Conservation (phyloP, 2,329 filamentous ascomycete genomes). For the Cytospora mali region DNA sequence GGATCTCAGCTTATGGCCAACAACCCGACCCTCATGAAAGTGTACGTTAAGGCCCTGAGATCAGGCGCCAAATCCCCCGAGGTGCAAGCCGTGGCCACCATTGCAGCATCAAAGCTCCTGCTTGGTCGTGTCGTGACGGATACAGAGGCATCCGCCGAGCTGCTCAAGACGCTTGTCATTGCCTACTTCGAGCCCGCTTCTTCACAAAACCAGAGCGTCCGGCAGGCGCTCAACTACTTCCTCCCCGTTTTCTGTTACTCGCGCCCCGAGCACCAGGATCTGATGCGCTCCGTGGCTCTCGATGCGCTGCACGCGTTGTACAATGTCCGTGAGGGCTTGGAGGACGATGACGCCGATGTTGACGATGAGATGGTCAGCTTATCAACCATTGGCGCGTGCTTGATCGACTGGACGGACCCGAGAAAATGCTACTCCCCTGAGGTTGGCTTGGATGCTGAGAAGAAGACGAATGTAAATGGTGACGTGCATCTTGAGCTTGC, state of each 20-base stretch:
- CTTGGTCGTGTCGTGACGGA: constrained; percentile 79
- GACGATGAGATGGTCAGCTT: constrained; percentile 79
- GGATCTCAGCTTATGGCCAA: constrained; percentile 73
- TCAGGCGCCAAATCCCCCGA: constrained; percentile 68
- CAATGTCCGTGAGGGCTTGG: constrained; percentile 70
- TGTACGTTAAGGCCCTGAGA: constrained; percentile 82
- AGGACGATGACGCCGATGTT: constrained; percentile 75
- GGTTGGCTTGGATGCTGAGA: constrained; percentile 56
- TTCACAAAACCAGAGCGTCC: constrained; percentile 75
- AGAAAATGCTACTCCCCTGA: constrained; percentile 68
- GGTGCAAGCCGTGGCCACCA: constrained; percentile 79
- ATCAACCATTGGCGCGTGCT: constrained; percentile 74
- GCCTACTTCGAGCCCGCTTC: constrained; percentile 90
- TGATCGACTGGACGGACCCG: constrained; percentile 95
- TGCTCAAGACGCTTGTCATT: constrained; percentile 83
- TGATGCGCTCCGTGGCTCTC: constrained; percentile 76
- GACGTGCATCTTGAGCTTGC: constrained; percentile 83
- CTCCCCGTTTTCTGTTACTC: constrained; percentile 93
- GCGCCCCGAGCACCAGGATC: constrained; percentile 75
- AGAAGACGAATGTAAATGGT: constrained; percentile 65
- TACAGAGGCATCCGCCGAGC: constrained; percentile 64
- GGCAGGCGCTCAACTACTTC: constrained; percentile 91
- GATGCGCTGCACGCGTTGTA: constrained; percentile 75
- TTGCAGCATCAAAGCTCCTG: constrained; percentile 83
- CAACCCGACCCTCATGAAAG: constrained; percentile 74